Percentiles rank a stretch among this genome's conserved stretches.
These are phyloP conservation scores for Hirschioporus abietinus DNA, from an alignment of 768 basidiomycete species.

Conservation along the genomic window DNA sequence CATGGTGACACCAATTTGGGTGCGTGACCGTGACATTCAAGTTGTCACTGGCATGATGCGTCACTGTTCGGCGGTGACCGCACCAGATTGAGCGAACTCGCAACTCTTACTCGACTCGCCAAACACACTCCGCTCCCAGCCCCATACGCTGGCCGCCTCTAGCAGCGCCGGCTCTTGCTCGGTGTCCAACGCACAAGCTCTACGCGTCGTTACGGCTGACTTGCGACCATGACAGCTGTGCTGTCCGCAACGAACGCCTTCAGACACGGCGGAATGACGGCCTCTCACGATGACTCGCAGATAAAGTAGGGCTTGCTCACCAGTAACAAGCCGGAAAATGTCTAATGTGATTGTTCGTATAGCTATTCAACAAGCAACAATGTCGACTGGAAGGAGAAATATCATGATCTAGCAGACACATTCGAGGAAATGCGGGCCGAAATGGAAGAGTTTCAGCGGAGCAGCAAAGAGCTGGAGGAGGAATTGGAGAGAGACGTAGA, in stretches of 20 bases:
- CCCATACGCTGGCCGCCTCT: not conserved
- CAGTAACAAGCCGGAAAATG: not conserved
- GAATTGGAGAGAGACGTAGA: slow-evolving; percentile 90
- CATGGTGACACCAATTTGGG: too few species aligned
- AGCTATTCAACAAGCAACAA: slow-evolving; percentile 47
- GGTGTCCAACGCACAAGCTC: not conserved
- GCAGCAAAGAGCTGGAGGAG: slow-evolving; percentile 88
- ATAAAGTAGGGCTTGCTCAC: slow-evolving; percentile 38
- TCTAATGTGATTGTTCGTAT: slow-evolving; percentile 11
- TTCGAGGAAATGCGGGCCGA: slow-evolving; percentile 78
- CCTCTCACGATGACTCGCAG: slow-evolving; percentile 59
- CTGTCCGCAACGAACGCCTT: slow-evolving; percentile 56
- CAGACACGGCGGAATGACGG: slow-evolving; percentile 52
- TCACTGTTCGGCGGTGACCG: not conserved
- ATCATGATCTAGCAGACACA: slow-evolving; percentile 80
- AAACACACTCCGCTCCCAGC: not conserved
- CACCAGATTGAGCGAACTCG: not conserved
- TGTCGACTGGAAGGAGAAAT: slow-evolving; percentile 74
- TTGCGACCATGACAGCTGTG: slow-evolving; percentile 51
- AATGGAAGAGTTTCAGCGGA: slow-evolving; percentile 81
- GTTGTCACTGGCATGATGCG: not conserved
- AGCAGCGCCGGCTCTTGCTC: not conserved
- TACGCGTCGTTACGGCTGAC: not conserved
- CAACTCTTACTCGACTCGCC: not conserved
- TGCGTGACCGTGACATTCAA: too few species aligned